Conservation (phyloP, 1,139 yeast species). For the Blastobotrys elegans region DNA sequence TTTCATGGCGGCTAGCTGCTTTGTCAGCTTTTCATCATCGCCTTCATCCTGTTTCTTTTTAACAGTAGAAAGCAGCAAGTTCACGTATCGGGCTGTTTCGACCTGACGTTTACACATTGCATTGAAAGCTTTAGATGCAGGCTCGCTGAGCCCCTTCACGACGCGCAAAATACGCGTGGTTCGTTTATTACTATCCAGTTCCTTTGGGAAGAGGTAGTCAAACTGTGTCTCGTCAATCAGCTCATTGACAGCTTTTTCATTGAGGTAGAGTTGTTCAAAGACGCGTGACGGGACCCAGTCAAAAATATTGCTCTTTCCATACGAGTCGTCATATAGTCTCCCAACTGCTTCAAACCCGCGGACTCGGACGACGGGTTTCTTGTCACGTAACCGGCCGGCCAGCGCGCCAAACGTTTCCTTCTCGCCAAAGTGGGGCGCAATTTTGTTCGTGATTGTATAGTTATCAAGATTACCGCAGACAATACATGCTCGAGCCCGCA, state of each 20-base stretch:
- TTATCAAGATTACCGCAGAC: constrained; percentile 39
- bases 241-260: constrained; percentile 64
- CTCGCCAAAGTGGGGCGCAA: constrained; percentile 34
- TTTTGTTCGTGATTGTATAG: constrained; percentile 32
- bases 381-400: constrained; percentile 55
- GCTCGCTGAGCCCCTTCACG: constrained; percentile 47
- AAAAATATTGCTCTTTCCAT: constrained; percentile 26
- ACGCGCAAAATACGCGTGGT: constrained; percentile 51
- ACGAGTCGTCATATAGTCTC: constrained; percentile 43
- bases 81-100: constrained; percentile 12
- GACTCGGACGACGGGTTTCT: constrained; percentile 58
- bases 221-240: constrained; percentile 59
- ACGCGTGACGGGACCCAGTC: constrained; percentile 62
- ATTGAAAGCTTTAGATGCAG: constrained; percentile 59
- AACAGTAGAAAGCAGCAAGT: constrained; percentile 15
- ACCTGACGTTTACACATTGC: constrained; percentile 67
- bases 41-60: constrained; percentile 25
- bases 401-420: constrained; percentile 29
- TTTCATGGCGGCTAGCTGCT: constrained; percentile 52
- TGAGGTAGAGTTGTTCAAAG: constrained; percentile 66
- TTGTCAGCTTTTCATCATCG: constrained; percentile 22
- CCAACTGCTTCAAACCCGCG: constrained; percentile 55
- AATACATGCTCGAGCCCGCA: constrained; percentile 57
- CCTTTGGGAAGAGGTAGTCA: constrained; percentile 57
- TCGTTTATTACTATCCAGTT: constrained; percentile 44